phyloP scores from a whole-genome alignment of 2,329 filamentous ascomycete genomes.

The Verruconis gallopava region DNA sequence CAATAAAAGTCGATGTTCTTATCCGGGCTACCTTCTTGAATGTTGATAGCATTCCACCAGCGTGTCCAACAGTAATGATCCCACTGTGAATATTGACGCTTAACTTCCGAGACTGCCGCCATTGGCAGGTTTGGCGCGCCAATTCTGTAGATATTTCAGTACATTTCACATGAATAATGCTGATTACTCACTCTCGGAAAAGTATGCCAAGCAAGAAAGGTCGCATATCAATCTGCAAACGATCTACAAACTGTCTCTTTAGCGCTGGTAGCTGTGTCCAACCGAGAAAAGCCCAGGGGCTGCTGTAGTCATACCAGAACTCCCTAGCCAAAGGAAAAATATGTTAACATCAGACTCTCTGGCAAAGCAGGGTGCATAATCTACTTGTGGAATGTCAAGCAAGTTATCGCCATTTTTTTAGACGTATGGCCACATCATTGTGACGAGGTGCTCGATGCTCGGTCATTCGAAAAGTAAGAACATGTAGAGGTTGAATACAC shows the following conservation, averaged over 20 bases:
- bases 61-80: constrained; percentile 22
- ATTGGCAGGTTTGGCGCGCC: constrained; percentile 22
- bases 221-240: constrained; percentile 20
- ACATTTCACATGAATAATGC: not conserved
- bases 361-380: too few relatives aligned
- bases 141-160: constrained; percentile 13
- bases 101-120: constrained; percentile 16
- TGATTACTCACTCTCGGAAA: constrained; percentile 16
- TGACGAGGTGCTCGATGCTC: too few relatives aligned
- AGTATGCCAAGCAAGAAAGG: constrained; percentile 22
- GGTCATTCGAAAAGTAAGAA: too few relatives aligned
- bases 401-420: too few relatives aligned
- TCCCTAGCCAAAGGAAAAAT: too few relatives aligned
- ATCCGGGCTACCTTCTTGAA: constrained; percentile 17
- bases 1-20: constrained; percentile 19
- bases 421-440: too few relatives aligned
- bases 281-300: constrained; percentile 23
- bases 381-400: too few relatives aligned
- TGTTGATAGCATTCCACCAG: constrained; percentile 22
- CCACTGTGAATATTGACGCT: constrained; percentile 18
- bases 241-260: constrained; percentile 16
- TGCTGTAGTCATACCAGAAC: constrained; percentile 24
- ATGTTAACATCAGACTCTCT: too few relatives aligned
- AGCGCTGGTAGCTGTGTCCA: constrained; percentile 21
- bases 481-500: too few relatives aligned